These are phyloP conservation scores for Cordyceps sp. DNA, from an alignment of 2,329 filamentous ascomycete genomes.

Conservation along the genomic window DNA sequence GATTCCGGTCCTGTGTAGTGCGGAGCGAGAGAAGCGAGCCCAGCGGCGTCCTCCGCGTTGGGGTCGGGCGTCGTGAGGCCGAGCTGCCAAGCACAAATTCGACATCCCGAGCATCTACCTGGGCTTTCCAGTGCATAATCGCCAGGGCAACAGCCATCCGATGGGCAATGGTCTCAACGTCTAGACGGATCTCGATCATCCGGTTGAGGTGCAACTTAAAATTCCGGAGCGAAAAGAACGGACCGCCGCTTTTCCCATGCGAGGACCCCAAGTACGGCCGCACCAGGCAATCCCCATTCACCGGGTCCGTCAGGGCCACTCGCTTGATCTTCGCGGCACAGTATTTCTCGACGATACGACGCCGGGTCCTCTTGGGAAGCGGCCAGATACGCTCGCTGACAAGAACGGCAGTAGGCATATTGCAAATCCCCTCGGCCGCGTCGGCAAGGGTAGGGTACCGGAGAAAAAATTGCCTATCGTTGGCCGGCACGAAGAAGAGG, in stretches of 20 bases:
- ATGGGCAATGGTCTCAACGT: slow-evolving; percentile 5
- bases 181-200: slow-evolving; percentile 8
- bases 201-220: slow-evolving; percentile 16
- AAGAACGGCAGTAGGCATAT: slow-evolving; percentile 7
- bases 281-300: slow-evolving; percentile 9
- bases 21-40: not conserved
- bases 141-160: slow-evolving; percentile 12
- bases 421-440: slow-evolving; percentile 2
- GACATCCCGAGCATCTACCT: slow-evolving; percentile 12
- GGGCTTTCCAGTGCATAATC: slow-evolving; percentile 14
- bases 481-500: not conserved
- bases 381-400: slow-evolving; percentile 10
- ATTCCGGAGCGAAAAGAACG: slow-evolving; percentile 13
- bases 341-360: slow-evolving; percentile 7
- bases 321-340: slow-evolving; percentile 3
- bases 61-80: no score
- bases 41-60: no score
- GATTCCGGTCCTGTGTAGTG: slow-evolving; percentile 1
- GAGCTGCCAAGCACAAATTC: slow-evolving; percentile 15
- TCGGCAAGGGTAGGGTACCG: slow-evolving; percentile 1
- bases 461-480: slow-evolving; percentile 2
- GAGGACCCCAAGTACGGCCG: slow-evolving; percentile 7
- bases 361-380: slow-evolving; percentile 7
- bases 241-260: not conserved
- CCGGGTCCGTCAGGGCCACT: slow-evolving; percentile 2